phyloP scores from a whole-genome alignment of 176 grass and related monocot species.

The Saccharum spontaneum region DNA sequence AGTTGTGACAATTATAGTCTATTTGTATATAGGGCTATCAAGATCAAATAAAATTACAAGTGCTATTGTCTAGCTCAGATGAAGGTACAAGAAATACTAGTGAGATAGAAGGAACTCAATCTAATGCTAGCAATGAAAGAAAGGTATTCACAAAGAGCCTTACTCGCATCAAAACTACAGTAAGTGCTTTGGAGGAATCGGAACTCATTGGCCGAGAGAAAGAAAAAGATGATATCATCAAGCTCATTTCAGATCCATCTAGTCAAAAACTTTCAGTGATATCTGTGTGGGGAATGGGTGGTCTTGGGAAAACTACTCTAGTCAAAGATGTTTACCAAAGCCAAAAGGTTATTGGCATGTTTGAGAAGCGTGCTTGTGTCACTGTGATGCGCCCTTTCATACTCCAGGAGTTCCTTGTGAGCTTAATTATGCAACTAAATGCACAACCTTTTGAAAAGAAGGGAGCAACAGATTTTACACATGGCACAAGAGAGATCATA shows the following conservation, averaged over 20 bases:
- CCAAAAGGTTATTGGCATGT: neutral
- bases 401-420: neutral
- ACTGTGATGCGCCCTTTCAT: conserved; percentile 10
- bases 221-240: too few species aligned
- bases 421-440: neutral
- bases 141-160: too few species aligned
- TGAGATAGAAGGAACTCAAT: too few species aligned
- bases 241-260: too few species aligned
- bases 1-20: too few species aligned
- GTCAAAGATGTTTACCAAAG: neutral
- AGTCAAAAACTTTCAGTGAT: neutral
- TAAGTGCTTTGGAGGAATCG: neutral
- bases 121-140: too few species aligned
- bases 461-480: too few species aligned
- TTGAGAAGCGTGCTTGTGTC: conserved; percentile 30
- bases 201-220: neutral
- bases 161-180: too few species aligned
- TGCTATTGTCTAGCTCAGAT: too few species aligned
- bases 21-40: too few species aligned
- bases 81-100: too few species aligned
- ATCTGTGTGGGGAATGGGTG: conserved; percentile 34
- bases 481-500: neutral
- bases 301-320: conserved; percentile 36
- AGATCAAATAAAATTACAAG: too few species aligned
- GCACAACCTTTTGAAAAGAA: neutral